phyloP scores from a whole-genome alignment of 495 filamentous ascomycete species.

The Aspergillus campestris region DNA sequence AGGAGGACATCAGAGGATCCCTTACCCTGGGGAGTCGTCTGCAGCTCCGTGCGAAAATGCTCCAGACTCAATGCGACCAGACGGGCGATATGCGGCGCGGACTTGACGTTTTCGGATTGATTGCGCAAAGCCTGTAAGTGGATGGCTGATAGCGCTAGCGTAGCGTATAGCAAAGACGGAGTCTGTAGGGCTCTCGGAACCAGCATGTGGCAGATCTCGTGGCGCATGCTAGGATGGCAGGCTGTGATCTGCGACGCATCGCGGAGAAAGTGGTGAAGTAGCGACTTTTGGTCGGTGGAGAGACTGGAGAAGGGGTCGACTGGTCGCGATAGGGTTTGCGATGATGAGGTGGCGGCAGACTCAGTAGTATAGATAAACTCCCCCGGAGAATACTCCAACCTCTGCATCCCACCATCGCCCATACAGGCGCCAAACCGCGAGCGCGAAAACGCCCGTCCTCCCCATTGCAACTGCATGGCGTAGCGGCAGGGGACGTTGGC shows the following conservation, averaged over 20 bases:
- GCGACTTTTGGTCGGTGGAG: constrained; percentile 28
- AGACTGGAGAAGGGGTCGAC: constrained; percentile 38
- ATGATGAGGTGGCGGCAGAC: constrained; percentile 11
- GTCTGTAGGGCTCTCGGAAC: constrained; percentile 41
- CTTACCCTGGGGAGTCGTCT: constrained; percentile 26
- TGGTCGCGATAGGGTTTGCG: constrained; percentile 21
- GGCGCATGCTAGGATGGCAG: constrained; percentile 38
- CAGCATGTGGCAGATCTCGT: constrained; percentile 40
- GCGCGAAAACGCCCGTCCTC: constrained; percentile 30
- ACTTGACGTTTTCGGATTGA: constrained; percentile 34
- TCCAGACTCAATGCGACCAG: constrained; percentile 38
- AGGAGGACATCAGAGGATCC: constrained; percentile 32
- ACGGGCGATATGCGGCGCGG: constrained; percentile 36
- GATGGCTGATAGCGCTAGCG: constrained; percentile 40
- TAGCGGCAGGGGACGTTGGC: constrained; percentile 16
- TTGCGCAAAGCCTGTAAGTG: constrained; percentile 38
- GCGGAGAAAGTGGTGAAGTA: constrained; percentile 39
- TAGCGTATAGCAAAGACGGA: constrained; percentile 38
- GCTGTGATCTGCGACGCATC: constrained; percentile 41
- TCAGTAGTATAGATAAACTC: constrained; percentile 41
- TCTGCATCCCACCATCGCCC: constrained; percentile 35
- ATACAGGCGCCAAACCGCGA: constrained; percentile 40
- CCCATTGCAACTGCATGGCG: constrained; percentile 22
- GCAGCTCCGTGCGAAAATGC: constrained; percentile 37
- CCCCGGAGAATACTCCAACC: constrained; percentile 41